These are phyloP conservation scores for Micractinium sp. DNA, from an alignment of 139 green algal species.

Conservation along the genomic window DNA sequence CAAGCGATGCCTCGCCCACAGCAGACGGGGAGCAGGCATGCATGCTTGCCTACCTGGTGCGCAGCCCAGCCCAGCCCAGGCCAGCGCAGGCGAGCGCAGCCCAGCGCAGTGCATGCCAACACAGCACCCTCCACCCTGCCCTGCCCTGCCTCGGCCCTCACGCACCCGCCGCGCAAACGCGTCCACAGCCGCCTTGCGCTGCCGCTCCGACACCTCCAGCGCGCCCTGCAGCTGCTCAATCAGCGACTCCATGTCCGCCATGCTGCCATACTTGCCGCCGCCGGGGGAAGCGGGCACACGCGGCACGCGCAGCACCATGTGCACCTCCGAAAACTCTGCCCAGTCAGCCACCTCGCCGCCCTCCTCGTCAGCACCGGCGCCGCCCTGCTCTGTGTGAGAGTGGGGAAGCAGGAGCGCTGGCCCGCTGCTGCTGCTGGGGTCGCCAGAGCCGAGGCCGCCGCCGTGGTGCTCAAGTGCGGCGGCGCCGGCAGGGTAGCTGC, in stretches of 20 bases:
- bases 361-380: neutral
- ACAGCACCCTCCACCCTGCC: neutral
- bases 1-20: neutral
- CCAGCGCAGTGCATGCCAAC: too few relatives aligned
- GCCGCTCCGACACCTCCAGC: conserved; percentile 32
- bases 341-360: neutral
- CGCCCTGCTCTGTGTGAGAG: neutral
- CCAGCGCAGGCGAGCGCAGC: too few relatives aligned
- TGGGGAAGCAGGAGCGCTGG: neutral
- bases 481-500: neutral
- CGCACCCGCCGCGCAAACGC: neutral
- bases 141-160: neutral
- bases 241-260: conserved; percentile 8
- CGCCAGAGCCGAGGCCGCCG: neutral
- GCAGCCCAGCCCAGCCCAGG: too few relatives aligned
- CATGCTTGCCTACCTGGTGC: too few relatives aligned
- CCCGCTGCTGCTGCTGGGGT: neutral
- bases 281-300: neutral
- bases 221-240: conserved; percentile 28
- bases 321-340: conserved; percentile 34
- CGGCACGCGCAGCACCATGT: conserved; percentile 39
- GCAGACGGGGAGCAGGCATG: too few relatives aligned
- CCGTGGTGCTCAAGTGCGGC: neutral
- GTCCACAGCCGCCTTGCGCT: conserved; percentile 25
- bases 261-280: conserved; percentile 12